These are phyloP conservation scores for Lentinula guzmanii DNA, from an alignment of 768 basidiomycete species.

Conservation along the genomic window DNA sequence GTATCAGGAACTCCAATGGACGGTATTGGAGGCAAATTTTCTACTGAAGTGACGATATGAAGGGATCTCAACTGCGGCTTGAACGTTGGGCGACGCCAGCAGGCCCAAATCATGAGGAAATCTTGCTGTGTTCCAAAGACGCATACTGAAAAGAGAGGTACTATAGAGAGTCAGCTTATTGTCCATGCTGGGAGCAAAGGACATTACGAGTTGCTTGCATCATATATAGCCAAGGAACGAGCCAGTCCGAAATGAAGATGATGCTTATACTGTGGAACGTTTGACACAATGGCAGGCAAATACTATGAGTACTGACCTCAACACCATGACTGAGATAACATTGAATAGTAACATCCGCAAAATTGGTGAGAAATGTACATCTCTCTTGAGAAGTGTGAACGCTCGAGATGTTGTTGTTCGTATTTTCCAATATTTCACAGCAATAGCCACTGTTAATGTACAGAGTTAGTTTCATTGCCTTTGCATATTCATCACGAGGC, in stretches of 20 bases:
- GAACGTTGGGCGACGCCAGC: not conserved
- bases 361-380: slow-evolving; percentile 28
- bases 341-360: slow-evolving; percentile 38
- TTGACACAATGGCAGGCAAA: not conserved
- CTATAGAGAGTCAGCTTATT: slow-evolving; percentile 20
- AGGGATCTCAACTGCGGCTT: not conserved
- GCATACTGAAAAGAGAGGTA: slow-evolving; percentile 42
- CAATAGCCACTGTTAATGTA: slow-evolving; percentile 30
- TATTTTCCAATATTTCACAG: slow-evolving; percentile 34
- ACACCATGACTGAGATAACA: slow-evolving; percentile 33
- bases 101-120: not conserved
- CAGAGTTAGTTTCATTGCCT: too few relatives aligned
- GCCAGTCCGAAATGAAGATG: slow-evolving; percentile 25
- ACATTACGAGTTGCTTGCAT: slow-evolving; percentile 43
- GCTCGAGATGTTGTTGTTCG: slow-evolving; percentile 28
- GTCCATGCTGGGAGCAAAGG: not conserved
- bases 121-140: slow-evolving; percentile 42
- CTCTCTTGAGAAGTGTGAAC: slow-evolving; percentile 34
- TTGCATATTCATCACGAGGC: not conserved
- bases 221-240: slow-evolving; percentile 35
- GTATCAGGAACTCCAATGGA: not conserved
- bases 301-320: slow-evolving; percentile 25
- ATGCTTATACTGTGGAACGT: slow-evolving; percentile 26
- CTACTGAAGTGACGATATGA: not conserved
- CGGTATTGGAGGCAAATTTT: not conserved